Base-by-base conservation (phyloP, 306 rosid species). In the Herpetospermum pedunculosum region DNA sequence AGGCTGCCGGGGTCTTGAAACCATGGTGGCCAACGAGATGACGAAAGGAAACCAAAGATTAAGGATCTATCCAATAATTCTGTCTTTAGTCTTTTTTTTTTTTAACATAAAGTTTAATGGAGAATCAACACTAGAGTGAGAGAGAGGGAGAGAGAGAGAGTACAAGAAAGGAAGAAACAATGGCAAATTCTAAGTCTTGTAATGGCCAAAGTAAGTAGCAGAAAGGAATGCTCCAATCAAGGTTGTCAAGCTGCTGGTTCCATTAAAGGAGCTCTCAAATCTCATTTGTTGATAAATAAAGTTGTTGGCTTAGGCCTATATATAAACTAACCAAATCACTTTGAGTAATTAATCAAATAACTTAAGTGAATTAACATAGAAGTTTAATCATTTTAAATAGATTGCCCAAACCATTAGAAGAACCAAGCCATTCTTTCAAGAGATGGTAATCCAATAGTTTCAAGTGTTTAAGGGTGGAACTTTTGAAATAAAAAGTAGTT, bases 11-110 rank as follows among this genome's bases (percentile, higher is more conserved):
- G 60, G 80, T 73, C 6, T 55, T 2, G 60, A 82, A 82, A 58
- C 65, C 8, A 15, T 9, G 88, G 79, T 89, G 90, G 82, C 81
- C 83, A n/a, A n/a, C n/a, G 50, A 92, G 80, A 18, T 76, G 72
- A 77, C 82, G 8, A 19, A 52, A 8, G 0, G 29, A 52, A 52
- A 9, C 29, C 4, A 52, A 52, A 52, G 14, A 21, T 52, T 3
- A 21, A 52, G 58, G 28, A 52, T 52, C 14, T 19, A 3, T 9
- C 5, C 28, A 52, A 21, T n/a, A 52, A 2, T 18, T 48, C 1
- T n/a, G 57, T n/a, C 55, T 49, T 38, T 49, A 49, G 4, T 8
- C 58, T 52, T 52, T 14, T 52, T 5, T 2, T 52, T 52, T 21
- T 52, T 52, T 21, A 19, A 52, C 28, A 7, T 52, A 52, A 52